Base-by-base conservation (phyloP, 1,139 yeast species). In the Blastobotrys ciferrii region DNA sequence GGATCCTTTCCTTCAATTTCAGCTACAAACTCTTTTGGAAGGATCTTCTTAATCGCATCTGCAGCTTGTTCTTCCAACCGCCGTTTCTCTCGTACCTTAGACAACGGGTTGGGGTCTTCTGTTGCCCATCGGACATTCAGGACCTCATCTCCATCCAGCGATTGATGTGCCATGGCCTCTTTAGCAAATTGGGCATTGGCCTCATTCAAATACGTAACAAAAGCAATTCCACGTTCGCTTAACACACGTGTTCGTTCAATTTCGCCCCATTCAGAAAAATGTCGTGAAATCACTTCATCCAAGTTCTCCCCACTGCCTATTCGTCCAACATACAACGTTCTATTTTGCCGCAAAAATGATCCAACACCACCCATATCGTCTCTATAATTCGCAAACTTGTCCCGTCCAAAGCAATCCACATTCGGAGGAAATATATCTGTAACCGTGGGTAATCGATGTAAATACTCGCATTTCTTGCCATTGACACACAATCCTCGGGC, bases 301-400 rank as follows among this genome's bases (percentile, higher is more conserved):
- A 76, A 63, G 33, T 70, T 69, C 2, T 68, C 68, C 2, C 63
- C 64, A 2, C 60, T 61, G 6, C 75, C 67, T 19, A 88, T 70
- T 1, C 88, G 83, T 17, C 95, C 95, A 2, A 92, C 77, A 61
- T 84, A 91, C 7, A 92, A 64, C 0, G 97, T 88, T 49, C 83
- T 69, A 63, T 89, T 91, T 20, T 73, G 73, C 33, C 75, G 70
- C 56, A 78, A 75, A 61, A 91, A 82, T n/a, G 91, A 82, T 0
- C 98, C 98, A 2, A 88, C 85, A 18, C 98, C 98, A 40, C 86
- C 83, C 96, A 89, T 88, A 66, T 92, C 98, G 57, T 91, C 97
- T 56, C 89, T 73, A 62, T 87, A 87, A 40, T 81, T 86, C 0
- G 87, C 75, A 53, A 86, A 85, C 64, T 85, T 87, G 62, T 87